Base-by-base conservation (phyloP, 2,329 filamentous ascomycete species). In the Epichloe uncinata region DNA sequence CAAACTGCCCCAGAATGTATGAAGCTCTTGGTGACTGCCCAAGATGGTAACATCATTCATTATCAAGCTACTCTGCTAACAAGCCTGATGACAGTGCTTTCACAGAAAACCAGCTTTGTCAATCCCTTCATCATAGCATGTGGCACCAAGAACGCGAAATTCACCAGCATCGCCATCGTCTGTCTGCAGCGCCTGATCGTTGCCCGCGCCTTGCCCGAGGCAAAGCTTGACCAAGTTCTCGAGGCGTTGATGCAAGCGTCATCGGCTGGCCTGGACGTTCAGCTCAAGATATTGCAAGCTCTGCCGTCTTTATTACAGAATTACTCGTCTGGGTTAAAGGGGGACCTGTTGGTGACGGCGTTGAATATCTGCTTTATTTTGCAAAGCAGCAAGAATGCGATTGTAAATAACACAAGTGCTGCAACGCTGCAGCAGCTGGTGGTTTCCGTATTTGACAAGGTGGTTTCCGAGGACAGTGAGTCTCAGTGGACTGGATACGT, bases 351-450 rank as follows among this genome's bases (percentile, higher is more conserved):
- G 38, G 85, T 88, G 30, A 87, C 81, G 9, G 81, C 87, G 0
- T 69, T 98, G 56, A 90, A 95, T 63, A 87, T 95, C 62, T 97
- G 93, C 68, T 93, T 93, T 53, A 84, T 87, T 47, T 69, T 98
- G 45, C 90, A 97, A 67, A 84, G 81, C 50, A 93, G 86, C 66
- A 97, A 96, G 69, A 94, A 90, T 69, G 81, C 84, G 26, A 89
- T 95, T 47, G 89, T 98, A 58, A 94, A 91, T 62, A 94, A 94
- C 59, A 97, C 94, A 1, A 93, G 93, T 9, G 88, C 91, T 26
- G 93, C 93, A n/a, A 97, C 93, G 2, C 72, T 98, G 49, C 91
- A 96, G 66, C 93, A 97, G 65, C 77, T 98, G 13, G 83, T 97
- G 7, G 87, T 93, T 33, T 85, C 87, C 0, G 85, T 95, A 0